Base-by-base conservation (phyloP, 768 basidiomycete species). In the Termitomyces sp. region DNA sequence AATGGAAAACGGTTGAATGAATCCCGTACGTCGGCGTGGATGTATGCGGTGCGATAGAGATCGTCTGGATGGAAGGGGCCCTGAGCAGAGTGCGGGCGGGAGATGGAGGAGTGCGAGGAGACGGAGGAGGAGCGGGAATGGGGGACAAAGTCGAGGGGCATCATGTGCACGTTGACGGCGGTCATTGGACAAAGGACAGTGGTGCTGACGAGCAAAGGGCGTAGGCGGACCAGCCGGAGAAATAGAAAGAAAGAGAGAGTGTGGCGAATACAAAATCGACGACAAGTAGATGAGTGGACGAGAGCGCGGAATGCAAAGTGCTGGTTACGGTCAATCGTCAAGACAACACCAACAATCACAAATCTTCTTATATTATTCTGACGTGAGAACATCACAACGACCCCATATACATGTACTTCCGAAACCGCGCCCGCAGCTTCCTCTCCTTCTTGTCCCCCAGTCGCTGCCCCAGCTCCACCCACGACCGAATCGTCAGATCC, bases 111-210 rank as follows among this genome's bases (percentile, higher is more conserved):
- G 66, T 84, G 84, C 45, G 86, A 88, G 46, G 83, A 87, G 68
- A 89, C 80, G 18, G 90, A 92, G 68, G 79, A 82, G 42, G 89
- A 89, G 66, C 90, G 82, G 29, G 89, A 90, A 67, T 89, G 90
- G 58, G 76, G 83, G 50, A 86, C 73, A 69, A 88, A 89, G 69
- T 90, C 88, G 73, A 89, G 81, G 57, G 86, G 76, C 78, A 88
- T 83, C 73, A 85, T 80, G 70, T 88, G 86, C 61, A 88, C 77
- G 70, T 85, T 86, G 70, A 86, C 82, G 64, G 86, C 83, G 72
- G 86, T 81, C 86, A 89, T 88, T 55, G 64, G 61, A 54, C 63
- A 68, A 67, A 76, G 65, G 60, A 76, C 74, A 62, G 68, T 76
- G 70, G 71, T 61, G 57, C 57, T 63, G 64, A 66, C 64, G 59